Base-by-base conservation (phyloP, 1,284 basidiomycete genomes). In the Melampsora americana region DNA sequence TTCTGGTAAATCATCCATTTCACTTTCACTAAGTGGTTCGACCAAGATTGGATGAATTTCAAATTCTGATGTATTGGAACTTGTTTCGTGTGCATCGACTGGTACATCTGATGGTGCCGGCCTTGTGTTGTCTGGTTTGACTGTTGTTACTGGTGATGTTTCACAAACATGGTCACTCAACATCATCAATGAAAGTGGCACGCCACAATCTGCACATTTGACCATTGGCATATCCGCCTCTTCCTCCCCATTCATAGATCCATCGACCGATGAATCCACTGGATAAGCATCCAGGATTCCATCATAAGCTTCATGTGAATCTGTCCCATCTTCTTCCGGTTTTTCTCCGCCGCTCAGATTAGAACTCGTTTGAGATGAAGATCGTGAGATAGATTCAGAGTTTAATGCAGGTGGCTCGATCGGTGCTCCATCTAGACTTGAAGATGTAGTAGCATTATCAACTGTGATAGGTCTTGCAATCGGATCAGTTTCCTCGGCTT, bases 221-320 rank as follows among this genome's bases (percentile, higher is more conserved):
- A 71, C 69, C 56, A 62, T 71, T 1, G 56, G 69, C 28, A 28
- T n/a, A 42, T 42, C 39, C 46, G 56, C 46, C 26, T 71, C 69
- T 71, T 71, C 69, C 16, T 71, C 69, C 12, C 39, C 39, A 42
- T 42, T 42, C 39, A 42, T 42, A 42, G 39, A 42, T 42, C 39
- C 39, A 9, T 42, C 39, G 6, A 42, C 39, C 2, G 69, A 44
- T 18, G 69, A 60, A 2, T 56, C 46, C 42, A 59, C 62, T 42
- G 70, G 70, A 50, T 72, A 72, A 35, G 60, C 60, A n/a, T 72
- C 62, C 18, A 72, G 46, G 28, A 72, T 72, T 32, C 62, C 70
- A 59, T 72, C 70, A 39, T 72, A 72, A 56, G 62, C 70, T 9
- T 66, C 42, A 64, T 61, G n/a, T 12, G 46, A 65, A 64, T 64